Percentiles rank a stretch among this genome's conserved stretches.
phyloP scores from a whole-genome alignment of 768 basidiomycete species.

The Nevesoporus exiguus region DNA sequence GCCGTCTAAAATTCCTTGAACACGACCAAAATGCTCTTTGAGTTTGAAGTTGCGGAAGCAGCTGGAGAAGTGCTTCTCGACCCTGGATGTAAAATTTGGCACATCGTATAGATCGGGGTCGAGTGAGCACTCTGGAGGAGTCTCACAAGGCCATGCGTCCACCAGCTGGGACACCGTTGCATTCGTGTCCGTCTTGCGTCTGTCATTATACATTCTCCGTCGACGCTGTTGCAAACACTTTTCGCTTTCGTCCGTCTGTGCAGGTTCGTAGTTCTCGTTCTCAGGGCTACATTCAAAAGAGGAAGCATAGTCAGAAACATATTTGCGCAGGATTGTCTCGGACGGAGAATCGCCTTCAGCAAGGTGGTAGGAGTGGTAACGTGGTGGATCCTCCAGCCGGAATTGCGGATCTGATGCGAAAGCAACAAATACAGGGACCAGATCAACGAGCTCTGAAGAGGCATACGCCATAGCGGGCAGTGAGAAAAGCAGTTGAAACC shows the following conservation, averaged over 20 bases:
- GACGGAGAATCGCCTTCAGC: constrained; percentile 10
- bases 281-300: constrained; percentile 17
- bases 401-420: constrained; percentile 21
- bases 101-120: constrained; percentile 3
- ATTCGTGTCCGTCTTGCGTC: constrained; percentile 4
- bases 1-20: constrained; percentile 8
- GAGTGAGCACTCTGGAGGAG: constrained; percentile 5
- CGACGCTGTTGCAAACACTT: constrained; percentile 3
- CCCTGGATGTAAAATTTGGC: background rate
- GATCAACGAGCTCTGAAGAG: constrained; percentile 4
- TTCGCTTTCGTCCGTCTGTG: background rate
- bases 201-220: constrained; percentile 1
- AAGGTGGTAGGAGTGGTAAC: constrained; percentile 9
- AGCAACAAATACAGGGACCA: constrained; percentile 32
- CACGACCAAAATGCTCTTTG: constrained; percentile 10
- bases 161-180: background rate
- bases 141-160: constrained; percentile 20
- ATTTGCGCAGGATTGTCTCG: background rate
- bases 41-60: constrained; percentile 19
- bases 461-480: constrained; percentile 33
- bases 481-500: constrained; percentile 28
- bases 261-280: background rate
- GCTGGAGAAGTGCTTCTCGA: constrained; percentile 6
- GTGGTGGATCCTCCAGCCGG: constrained; percentile 14
- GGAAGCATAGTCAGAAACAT: background rate